Evolutionary conservation across 345 rosid species (phyloP).

Genomic region (Geranium brycei): DNA sequence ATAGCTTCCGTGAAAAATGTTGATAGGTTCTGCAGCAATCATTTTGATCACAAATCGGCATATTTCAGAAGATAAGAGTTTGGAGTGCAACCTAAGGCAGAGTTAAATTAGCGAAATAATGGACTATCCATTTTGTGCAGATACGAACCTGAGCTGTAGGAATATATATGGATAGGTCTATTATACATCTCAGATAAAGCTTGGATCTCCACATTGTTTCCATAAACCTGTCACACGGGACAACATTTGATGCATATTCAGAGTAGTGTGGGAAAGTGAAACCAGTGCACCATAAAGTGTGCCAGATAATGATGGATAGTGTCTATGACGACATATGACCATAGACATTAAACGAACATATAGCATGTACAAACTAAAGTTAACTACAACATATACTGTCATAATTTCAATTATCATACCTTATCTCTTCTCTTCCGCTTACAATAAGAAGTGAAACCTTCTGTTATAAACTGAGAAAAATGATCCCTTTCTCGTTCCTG

Average conservation of each 20-base stretch:
- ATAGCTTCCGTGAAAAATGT: slow-evolving; percentile 90
- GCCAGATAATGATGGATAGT: no score
- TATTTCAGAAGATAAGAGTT: no score
- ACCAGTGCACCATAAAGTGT: no score
- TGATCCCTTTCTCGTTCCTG: slow-evolving; percentile 97
- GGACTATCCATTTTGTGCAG: no score
- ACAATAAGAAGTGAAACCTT: slow-evolving; percentile 84
- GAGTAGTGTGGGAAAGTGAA: neutral
- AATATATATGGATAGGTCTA: slow-evolving; percentile 90
- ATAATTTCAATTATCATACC: slow-evolving; percentile 26
- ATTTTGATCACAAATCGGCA: neutral
- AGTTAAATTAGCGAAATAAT: neutral
- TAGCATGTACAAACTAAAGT: no score
- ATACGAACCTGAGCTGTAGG: slow-evolving; percentile 68
- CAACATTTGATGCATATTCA: neutral
- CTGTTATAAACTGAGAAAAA: slow-evolving; percentile 93
- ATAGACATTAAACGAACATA: no score
- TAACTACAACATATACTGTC: no score
- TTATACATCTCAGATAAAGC: slow-evolving; percentile 92
- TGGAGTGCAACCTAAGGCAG: neutral
- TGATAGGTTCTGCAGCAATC: slow-evolving; percentile 62
- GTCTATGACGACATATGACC: no score
- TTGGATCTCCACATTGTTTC: slow-evolving; percentile 95
- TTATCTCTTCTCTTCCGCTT: slow-evolving; percentile 95
- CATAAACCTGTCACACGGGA: slow-evolving; percentile 49